Percentiles rank a stretch among this genome's conserved stretches.
Conservation (phyloP, 2,329 filamentous ascomycete genomes). For the Sclerotinia minor region DNA sequence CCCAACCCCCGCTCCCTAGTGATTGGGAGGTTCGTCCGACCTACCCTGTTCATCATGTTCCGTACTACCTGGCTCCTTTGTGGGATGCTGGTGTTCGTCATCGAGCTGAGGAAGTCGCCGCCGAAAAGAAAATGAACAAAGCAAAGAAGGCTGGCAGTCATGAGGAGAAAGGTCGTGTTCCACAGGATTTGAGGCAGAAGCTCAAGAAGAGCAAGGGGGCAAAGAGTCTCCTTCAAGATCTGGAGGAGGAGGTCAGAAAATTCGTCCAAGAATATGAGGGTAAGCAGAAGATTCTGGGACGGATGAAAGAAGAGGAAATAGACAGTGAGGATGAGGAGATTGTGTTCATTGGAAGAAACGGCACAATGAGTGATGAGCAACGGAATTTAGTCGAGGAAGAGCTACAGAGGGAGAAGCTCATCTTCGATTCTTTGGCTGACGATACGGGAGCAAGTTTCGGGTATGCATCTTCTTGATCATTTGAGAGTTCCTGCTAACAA, state of each 20-base stretch:
- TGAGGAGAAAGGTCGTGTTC: constrained; percentile 59
- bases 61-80: constrained; percentile 83
- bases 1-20: constrained; percentile 73
- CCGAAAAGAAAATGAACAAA: constrained; percentile 43
- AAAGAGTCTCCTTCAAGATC: constrained; percentile 73
- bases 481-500: constrained; percentile 29
- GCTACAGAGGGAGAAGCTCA: constrained; percentile 63
- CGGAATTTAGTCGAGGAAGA: constrained; percentile 56
- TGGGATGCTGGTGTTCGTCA: constrained; percentile 70
- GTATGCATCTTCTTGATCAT: constrained; percentile 48
- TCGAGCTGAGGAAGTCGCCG: constrained; percentile 52
- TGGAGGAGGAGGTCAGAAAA: constrained; percentile 79
- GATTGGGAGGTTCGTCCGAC: constrained; percentile 86
- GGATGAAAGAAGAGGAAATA: constrained; percentile 40
- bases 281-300: constrained; percentile 32
- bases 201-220: constrained; percentile 78
- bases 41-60: constrained; percentile 73
- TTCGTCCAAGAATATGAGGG: constrained; percentile 67
- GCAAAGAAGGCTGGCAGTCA: constrained; percentile 31
- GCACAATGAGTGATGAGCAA: constrained; percentile 55
- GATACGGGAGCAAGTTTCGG: constrained; percentile 77
- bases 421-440: constrained; percentile 77
- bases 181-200: constrained; percentile 75
- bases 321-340: constrained; percentile 78
- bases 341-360: constrained; percentile 76